Evolutionary conservation across 768 basidiomycete genomes (phyloP).

Genomic region (Kwoniella shandongensis): DNA sequence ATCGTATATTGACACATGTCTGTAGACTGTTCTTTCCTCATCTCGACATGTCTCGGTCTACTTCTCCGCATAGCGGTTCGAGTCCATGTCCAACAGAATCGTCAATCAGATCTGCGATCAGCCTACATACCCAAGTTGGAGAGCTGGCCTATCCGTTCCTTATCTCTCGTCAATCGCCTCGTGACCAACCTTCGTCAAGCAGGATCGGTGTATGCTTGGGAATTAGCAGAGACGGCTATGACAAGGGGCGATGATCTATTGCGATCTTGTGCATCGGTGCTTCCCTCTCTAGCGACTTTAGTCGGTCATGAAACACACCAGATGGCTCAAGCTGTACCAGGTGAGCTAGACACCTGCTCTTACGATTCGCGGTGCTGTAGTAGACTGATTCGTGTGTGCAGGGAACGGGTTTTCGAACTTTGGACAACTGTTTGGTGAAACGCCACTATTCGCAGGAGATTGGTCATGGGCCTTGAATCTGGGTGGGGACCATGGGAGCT

Average conservation of each 20-base stretch:
- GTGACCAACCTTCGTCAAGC: neutral
- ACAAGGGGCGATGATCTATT: neutral
- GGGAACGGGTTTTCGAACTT: too few relatives aligned
- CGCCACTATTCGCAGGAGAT: too few relatives aligned
- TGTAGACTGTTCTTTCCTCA: slow-evolving; percentile 5
- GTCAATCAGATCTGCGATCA: too few relatives aligned
- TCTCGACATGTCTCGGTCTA: slow-evolving; percentile 2
- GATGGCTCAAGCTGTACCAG: neutral
- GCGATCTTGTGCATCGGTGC: neutral
- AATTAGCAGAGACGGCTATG: slow-evolving; percentile 5
- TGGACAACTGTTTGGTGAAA: too few relatives aligned
- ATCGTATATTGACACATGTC: neutral
- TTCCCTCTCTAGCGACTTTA: neutral
- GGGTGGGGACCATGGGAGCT: too few relatives aligned
- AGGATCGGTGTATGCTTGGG: neutral
- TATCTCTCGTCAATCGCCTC: neutral
- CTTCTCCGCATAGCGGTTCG: neutral
- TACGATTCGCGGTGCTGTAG: too few relatives aligned
- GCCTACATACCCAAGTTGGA: too few relatives aligned
- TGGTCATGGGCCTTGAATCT: too few relatives aligned
- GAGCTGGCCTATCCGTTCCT: neutral
- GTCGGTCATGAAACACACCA: too few relatives aligned
- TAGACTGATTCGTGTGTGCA: too few relatives aligned
- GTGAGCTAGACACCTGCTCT: too few relatives aligned
- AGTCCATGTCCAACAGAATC: neutral